phyloP scores from a whole-genome alignment of 768 basidiomycete genomes.

The Lactarius sanguifluus region DNA sequence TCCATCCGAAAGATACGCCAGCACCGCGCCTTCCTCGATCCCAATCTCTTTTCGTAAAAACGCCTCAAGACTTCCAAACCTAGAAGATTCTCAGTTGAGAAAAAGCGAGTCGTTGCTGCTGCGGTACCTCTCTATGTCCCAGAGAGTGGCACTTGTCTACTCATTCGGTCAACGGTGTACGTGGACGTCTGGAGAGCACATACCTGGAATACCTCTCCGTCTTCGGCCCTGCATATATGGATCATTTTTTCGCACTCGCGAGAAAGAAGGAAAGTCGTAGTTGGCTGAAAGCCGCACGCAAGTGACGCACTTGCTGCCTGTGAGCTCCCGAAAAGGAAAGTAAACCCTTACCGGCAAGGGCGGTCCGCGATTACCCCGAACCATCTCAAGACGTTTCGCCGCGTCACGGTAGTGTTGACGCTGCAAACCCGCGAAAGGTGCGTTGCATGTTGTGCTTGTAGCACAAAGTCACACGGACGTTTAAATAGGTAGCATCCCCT shows the following conservation, averaged over 20 bases:
- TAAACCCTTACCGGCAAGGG: background rate
- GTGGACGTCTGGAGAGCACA: background rate
- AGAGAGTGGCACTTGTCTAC: slow-evolving; percentile 60
- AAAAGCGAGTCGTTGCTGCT: slow-evolving; percentile 4
- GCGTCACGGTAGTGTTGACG: no score
- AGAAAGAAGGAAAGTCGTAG: slow-evolving; percentile 7
- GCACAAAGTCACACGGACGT: background rate
- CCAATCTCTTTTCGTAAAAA: slow-evolving; percentile 74
- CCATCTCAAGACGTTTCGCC: background rate
- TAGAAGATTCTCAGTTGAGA: slow-evolving; percentile 34
- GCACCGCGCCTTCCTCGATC: slow-evolving; percentile 62
- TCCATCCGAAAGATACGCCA: slow-evolving; percentile 82
- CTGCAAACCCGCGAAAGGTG: slow-evolving; percentile 59
- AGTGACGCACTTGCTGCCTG: slow-evolving; percentile 5
- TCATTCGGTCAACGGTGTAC: slow-evolving; percentile 10
- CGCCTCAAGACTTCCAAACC: slow-evolving; percentile 64
- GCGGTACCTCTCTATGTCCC: slow-evolving; percentile 74
- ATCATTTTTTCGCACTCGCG: slow-evolving; percentile 34
- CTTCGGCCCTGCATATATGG: slow-evolving; percentile 44
- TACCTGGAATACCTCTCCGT: slow-evolving; percentile 42
- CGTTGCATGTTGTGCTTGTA: slow-evolving; percentile 26
- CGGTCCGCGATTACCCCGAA: slow-evolving; percentile 7
- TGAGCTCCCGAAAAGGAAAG: slow-evolving; percentile 25
- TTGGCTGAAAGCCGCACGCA: slow-evolving; percentile 1
- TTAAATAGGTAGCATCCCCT: slow-evolving; percentile 52